Evolutionary conservation across 495 filamentous ascomycete genomes (phyloP).

Genomic region (Aspergillus campestris): DNA sequence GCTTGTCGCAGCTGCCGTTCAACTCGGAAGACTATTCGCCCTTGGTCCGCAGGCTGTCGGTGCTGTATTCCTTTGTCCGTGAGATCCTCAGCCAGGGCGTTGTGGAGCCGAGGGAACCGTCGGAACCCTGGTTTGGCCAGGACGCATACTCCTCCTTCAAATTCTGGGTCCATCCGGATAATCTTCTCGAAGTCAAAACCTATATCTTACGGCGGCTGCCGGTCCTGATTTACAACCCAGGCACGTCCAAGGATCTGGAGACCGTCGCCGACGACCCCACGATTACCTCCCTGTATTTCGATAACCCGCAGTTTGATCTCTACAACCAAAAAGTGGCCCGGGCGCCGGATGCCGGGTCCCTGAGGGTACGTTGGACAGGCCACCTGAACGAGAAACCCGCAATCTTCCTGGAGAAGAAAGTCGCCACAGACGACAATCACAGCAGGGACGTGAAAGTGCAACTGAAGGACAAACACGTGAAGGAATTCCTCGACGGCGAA

Average conservation of each 20-base stretch:
- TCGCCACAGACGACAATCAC: conserved; percentile 60
- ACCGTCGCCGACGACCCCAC: conserved; percentile 73
- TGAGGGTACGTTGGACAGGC: conserved; percentile 88
- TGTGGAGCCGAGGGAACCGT: conserved; percentile 30
- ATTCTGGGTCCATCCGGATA: conserved; percentile 96
- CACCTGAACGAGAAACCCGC: conserved; percentile 68
- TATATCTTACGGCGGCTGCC: conserved; percentile 84
- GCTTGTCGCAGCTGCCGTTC: conserved; percentile 77
- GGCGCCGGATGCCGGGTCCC: conserved; percentile 65
- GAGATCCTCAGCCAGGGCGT: conserved; percentile 59
- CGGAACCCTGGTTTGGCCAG: conserved; percentile 36
- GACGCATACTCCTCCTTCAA: conserved; percentile 86
- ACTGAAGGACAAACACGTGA: conserved; percentile 90
- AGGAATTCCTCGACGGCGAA: conserved; percentile 75
- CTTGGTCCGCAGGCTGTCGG: conserved; percentile 74
- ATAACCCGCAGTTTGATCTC: conserved; percentile 72
- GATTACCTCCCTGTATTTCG: conserved; percentile 94
- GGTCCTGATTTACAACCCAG: conserved; percentile 84
- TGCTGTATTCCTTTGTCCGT: conserved; percentile 91
- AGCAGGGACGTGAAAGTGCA: conserved; percentile 70
- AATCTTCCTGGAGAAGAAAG: conserved; percentile 84
- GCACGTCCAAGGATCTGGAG: conserved; percentile 67
- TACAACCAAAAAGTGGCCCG: conserved; percentile 80
- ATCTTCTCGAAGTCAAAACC: conserved; percentile 92
- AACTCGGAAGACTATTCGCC: conserved; percentile 94